A percentile compares a stretch with the other conserved stretches of the same genome.
phyloP scores from a whole-genome alignment of 352 stramenopile genomes.

The Phytophthora kernoviae region DNA sequence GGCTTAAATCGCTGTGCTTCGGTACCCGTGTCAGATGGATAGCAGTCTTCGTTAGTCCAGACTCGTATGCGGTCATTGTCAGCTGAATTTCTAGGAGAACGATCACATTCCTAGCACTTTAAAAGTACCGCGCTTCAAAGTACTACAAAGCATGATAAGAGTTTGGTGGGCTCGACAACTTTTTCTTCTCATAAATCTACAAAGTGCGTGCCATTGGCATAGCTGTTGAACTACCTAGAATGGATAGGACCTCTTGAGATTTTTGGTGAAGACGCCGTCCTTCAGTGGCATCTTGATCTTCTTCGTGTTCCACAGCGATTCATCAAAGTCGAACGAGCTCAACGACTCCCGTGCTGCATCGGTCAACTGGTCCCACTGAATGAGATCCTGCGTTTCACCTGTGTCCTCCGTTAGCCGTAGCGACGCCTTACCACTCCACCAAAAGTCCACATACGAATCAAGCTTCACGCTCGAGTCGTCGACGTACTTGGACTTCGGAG shows the following conservation, averaged over 20 bases:
- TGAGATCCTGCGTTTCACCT: conserved; percentile 33
- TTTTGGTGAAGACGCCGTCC: neutral
- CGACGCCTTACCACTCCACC: conserved; percentile 17
- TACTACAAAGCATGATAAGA: no score
- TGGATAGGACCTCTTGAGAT: neutral
- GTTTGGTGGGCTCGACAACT: no score
- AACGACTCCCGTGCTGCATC: conserved; percentile 19
- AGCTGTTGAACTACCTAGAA: conserved; percentile 1
- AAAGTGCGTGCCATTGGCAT: no score
- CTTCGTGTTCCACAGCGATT: neutral
- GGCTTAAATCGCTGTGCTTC: no score
- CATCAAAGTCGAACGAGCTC: neutral
- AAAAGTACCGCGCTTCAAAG: no score
- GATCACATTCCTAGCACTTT: no score
- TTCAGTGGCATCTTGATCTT: neutral
- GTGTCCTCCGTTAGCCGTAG: conserved; percentile 23
- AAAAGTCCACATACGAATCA: conserved; percentile 23
- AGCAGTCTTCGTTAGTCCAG: no score
- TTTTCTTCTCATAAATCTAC: no score
- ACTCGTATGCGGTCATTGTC: no score
- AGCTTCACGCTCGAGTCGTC: conserved; percentile 32
- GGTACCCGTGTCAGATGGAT: no score
- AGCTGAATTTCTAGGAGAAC: no score
- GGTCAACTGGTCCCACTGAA: conserved; percentile 35
- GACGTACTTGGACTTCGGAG: conserved; percentile 29